A percentile compares a stretch with the other conserved stretches of the same genome.
phyloP scores from a whole-genome alignment of 108 stramenopile species.

The Cyclostephanos tholiformis region DNA sequence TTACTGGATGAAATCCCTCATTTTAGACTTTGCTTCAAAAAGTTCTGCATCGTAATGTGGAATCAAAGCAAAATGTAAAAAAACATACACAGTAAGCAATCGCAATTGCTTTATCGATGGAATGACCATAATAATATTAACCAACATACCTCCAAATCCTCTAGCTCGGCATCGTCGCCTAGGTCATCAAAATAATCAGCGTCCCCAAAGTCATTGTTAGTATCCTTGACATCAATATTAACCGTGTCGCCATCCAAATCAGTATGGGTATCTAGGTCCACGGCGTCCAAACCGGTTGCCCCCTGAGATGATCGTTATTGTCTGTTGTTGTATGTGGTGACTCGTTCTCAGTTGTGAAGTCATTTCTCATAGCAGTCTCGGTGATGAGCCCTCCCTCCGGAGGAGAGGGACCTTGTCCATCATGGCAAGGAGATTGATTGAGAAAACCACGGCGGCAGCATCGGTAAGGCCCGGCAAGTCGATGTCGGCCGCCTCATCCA shows the following conservation, averaged over 20 bases:
- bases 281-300: slow-evolving; percentile 2
- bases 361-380: too few species aligned
- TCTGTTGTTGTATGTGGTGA: background rate
- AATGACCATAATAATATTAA: background rate
- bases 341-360: background rate
- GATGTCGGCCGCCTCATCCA: too few species aligned
- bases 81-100: too few species aligned
- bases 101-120: background rate
- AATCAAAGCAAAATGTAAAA: background rate
- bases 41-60: background rate
- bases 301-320: background rate
- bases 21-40: slow-evolving; percentile 6
- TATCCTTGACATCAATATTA: slow-evolving; percentile 51
- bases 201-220: slow-evolving; percentile 50
- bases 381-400: too few species aligned
- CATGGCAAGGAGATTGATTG: too few species aligned
- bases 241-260: slow-evolving; percentile 56
- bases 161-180: slow-evolving; percentile 64
- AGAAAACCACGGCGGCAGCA: too few species aligned
- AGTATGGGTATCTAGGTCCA: too few species aligned
- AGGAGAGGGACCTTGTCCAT: too few species aligned
- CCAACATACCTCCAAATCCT: slow-evolving; percentile 63
- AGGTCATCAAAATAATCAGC: slow-evolving; percentile 53
- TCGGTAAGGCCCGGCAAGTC: too few species aligned
- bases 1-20: too few species aligned